A percentile compares a stretch with the other conserved stretches of the same genome.
Evolutionary conservation across 768 basidiomycete genomes (phyloP).

Genomic region (Mrakia hoshinonis): DNA sequence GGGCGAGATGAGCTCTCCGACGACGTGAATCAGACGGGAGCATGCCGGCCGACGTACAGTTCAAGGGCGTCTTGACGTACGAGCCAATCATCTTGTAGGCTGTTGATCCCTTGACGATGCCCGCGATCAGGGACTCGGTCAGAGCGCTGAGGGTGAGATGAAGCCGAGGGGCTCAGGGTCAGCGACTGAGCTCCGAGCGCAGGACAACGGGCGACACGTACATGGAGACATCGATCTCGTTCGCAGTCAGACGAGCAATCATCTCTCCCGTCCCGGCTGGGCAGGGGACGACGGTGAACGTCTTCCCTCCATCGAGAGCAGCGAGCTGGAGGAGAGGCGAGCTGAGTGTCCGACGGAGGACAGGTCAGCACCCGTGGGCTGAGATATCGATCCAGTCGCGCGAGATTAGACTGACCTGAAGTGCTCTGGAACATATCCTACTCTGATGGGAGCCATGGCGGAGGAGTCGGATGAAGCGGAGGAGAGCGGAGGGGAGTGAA

Average conservation of each 20-base stretch:
- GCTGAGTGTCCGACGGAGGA: slow-evolving; percentile 58
- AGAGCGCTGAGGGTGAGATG: slow-evolving; percentile 53
- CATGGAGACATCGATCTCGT: slow-evolving; percentile 78
- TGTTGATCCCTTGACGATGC: slow-evolving; percentile 78
- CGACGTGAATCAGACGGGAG: too few species aligned
- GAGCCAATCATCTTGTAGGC: slow-evolving; percentile 79
- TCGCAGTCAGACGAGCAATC: slow-evolving; percentile 62
- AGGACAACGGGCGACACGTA: slow-evolving; percentile 39
- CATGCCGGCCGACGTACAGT: slow-evolving; percentile 46
- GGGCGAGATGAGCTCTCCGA: too few species aligned
- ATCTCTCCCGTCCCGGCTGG: slow-evolving; percentile 50
- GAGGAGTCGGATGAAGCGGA: too few species aligned
- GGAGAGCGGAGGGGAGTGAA: too few species aligned
- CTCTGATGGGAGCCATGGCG: slow-evolving; percentile 1
- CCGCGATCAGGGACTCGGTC: slow-evolving; percentile 83
- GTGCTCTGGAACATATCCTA: slow-evolving; percentile 29
- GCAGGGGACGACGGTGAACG: slow-evolving; percentile 79
- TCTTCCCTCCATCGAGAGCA: slow-evolving; percentile 56
- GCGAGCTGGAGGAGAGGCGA: slow-evolving; percentile 83
- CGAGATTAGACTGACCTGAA: background rate
- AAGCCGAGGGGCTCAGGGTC: background rate
- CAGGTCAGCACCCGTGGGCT: background rate
- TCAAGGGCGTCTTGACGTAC: slow-evolving; percentile 78
- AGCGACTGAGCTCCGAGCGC: background rate
- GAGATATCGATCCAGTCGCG: background rate